Base-by-base conservation (phyloP, 2,329 filamentous ascomycete species). In the Pleoardoris graminearum region DNA sequence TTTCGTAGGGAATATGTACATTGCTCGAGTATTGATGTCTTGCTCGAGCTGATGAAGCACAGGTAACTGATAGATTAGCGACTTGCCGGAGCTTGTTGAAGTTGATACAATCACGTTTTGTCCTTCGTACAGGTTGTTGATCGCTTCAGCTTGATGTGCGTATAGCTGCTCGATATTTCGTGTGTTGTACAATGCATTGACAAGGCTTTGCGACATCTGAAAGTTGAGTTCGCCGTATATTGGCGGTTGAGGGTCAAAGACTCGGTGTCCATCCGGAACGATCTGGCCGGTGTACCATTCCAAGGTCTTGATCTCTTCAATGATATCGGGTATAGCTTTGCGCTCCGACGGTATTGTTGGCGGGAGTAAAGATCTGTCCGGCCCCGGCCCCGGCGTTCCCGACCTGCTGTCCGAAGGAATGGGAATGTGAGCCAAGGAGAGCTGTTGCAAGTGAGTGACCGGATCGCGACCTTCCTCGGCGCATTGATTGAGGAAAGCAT, bases 1-100 rank as follows among this genome's bases (percentile, higher is more conserved):
- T 75, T 99, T 99, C 0, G 94, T 99, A 0, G 94, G 94, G 55
- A 99, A 99, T 30, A 99, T 96, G 70, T 97, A 97, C 86, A 99
- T 91, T 2, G 94, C 94, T 62, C 94, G 81, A 7, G 90, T 89
- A 50, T 86, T 80, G 2, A 74, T 77, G 64, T 97, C 89, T 47
- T 84, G 79, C 71, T 99, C 93, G 2, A 99, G 77, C 44, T 90
- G 88, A 67, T 96, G 86, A 10, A 99, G 76, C 38, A 99, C 91
- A 0, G 94, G 94, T 14, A 99, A 82, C 67, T 99, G 94, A 67
- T 97, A 99, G 55, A 99, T 97, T n/a, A 99, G 77, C 5, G 91
- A 97, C 73, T 99, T 99, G 10, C 94, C 94, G 1, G 94, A 99
- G 68, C 90, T 96, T 0, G 94, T 99, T 0, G 93, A 96, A 0